A percentile compares a stretch with the other conserved stretches of the same genome.
Evolutionary conservation across 1,284 basidiomycete species (phyloP).

Genomic region (Xerocomus alliaceus): DNA sequence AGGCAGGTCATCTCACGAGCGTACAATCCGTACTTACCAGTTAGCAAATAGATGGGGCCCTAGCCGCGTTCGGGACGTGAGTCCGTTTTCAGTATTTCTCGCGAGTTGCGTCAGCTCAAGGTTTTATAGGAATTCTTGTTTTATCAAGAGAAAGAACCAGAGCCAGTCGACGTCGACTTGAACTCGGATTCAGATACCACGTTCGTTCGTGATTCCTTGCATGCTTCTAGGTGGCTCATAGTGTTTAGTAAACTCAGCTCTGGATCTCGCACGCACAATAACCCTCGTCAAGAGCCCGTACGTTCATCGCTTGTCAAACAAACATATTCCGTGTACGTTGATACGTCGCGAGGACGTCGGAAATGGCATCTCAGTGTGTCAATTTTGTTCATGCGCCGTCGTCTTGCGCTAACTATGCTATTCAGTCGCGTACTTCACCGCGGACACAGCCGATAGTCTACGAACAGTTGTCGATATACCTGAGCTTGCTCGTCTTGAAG

Average conservation of each 20-base stretch:
- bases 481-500: constrained; percentile 55
- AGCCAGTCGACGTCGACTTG: constrained; percentile 51
- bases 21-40: constrained; percentile 36
- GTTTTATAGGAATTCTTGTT: constrained; percentile 71
- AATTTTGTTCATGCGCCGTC: background rate
- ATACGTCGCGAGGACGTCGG: constrained; percentile 62
- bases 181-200: constrained; percentile 55
- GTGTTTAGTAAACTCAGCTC: constrained; percentile 39
- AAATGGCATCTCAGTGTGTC: constrained; percentile 82
- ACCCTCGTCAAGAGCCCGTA: constrained; percentile 41
- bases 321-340: constrained; percentile 78
- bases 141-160: constrained; percentile 68
- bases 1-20: constrained; percentile 46
- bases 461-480: constrained; percentile 65
- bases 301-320: constrained; percentile 73
- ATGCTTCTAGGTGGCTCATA: constrained; percentile 12
- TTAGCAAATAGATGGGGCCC: constrained; percentile 65
- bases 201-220: constrained; percentile 33
- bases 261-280: constrained; percentile 46
- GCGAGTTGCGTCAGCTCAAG: constrained; percentile 10
- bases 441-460: constrained; percentile 62
- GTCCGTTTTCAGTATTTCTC: constrained; percentile 30
- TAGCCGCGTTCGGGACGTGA: constrained; percentile 75
- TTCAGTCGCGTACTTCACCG: constrained; percentile 75
- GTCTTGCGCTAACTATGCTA: constrained; percentile 12